Base-by-base conservation (phyloP, 768 basidiomycete species). In the Chalciporus piperatus region DNA sequence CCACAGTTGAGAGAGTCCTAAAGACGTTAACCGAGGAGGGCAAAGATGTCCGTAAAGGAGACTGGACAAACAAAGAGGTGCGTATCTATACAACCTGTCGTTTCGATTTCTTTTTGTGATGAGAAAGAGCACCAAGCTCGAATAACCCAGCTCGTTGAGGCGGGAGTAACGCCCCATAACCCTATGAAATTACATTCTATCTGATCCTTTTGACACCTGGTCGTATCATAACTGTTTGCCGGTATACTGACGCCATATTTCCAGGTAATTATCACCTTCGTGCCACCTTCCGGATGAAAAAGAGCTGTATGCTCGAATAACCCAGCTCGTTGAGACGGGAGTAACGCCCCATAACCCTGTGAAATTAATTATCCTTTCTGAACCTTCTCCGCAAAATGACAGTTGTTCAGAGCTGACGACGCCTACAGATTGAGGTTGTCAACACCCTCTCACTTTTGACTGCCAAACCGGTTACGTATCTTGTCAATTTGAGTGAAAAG, bases 61-160 rank as follows among this genome's bases (percentile, higher is more conserved):
- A 91, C 12, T 99, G 97, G 97, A 85, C 73, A 38, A 93, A 92
- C 71, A 98, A 98, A 82, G 97, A 99, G 90, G 96, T 87, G 59
- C 66, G 84, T 69, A 47, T 44, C 41, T 23, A 19, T 17, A 28
- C 27, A 48, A 39, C 25, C 1, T 20, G 39, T 11, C 35, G 14
- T 38, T 30, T 59, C 47, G 28, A 37, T 56, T 50, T 23, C 16
- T 42, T 48, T 35, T 49, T 51, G 43, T 22, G 77, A 79, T 85
- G 89, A 92, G 78, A 87, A 88, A 89, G 86, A 87, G 86, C 82
- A 59, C 56, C 54, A 70, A 67, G 87, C 87, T 87, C 87, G 81
- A 63, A 84, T 81, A 92, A 92, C 90, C 87, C 91, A 93, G 91
- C 92, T 93, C 92, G 77, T 89, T 76, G 90, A 93, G 84, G 83